These are phyloP conservation scores for Penicillium brasilianum DNA, from an alignment of 2,329 filamentous ascomycete genomes.

Conservation along the genomic window DNA sequence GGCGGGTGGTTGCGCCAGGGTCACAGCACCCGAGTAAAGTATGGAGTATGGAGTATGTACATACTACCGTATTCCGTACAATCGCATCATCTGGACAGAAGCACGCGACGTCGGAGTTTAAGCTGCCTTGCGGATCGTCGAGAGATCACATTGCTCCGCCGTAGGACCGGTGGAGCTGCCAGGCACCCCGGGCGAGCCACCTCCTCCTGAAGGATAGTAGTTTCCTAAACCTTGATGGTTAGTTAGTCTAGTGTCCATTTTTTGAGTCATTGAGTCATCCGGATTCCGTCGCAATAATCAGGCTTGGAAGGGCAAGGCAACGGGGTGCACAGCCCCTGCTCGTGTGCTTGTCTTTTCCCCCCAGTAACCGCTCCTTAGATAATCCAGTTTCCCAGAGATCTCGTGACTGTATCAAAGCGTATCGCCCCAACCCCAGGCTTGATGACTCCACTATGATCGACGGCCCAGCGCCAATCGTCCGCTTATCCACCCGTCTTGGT, in stretches of 20 bases:
- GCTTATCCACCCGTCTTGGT: slow-evolving; percentile 34
- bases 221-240: neutral
- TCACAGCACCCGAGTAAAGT: slow-evolving; percentile 6
- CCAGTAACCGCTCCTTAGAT: slow-evolving; percentile 2
- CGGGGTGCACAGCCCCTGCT: slow-evolving; percentile 6
- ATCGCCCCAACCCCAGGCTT: slow-evolving; percentile 26
- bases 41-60: neutral
- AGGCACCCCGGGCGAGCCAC: slow-evolving; percentile 24
- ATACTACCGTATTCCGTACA: neutral
- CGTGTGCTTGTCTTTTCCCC: neutral
- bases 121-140: slow-evolving; percentile 26
- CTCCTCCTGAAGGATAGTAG: neutral
- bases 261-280: slow-evolving; percentile 10
- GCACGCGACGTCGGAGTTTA: slow-evolving; percentile 32
- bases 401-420: slow-evolving; percentile 22
- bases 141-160: slow-evolving; percentile 2
- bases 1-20: slow-evolving; percentile 3
- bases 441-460: slow-evolving; percentile 31
- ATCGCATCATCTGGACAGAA: slow-evolving; percentile 24
- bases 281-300: slow-evolving; percentile 1
- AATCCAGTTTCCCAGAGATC: neutral
- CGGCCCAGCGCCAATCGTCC: slow-evolving; percentile 25
- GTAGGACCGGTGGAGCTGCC: slow-evolving; percentile 19
- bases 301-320: neutral
- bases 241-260: too few species aligned